Percentiles rank a stretch among this genome's conserved stretches.
Evolutionary conservation across 106 monocot species (phyloP).

Genomic region (Platanthera guangdongensis): DNA sequence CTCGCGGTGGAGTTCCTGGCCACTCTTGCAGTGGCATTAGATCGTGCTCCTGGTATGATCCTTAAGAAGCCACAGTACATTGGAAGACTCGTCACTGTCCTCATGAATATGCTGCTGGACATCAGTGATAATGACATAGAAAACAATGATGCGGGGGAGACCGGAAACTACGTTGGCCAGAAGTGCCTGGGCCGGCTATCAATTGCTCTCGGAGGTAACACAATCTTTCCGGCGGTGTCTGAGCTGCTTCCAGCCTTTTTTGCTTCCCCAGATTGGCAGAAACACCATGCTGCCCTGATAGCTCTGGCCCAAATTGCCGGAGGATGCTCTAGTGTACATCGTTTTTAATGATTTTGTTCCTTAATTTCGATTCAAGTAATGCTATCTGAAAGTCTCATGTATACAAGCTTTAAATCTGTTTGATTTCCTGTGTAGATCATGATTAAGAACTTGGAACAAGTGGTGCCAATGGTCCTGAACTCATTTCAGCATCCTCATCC

Average conservation of each 20-base stretch:
- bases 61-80: slow-evolving; percentile 67
- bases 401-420: not conserved
- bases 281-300: slow-evolving; percentile 82
- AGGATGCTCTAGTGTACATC: slow-evolving; percentile 78
- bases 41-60: slow-evolving; percentile 86
- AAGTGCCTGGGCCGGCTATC: slow-evolving; percentile 80
- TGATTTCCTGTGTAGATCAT: slow-evolving; percentile 45
- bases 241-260: slow-evolving; percentile 58
- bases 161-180: slow-evolving; percentile 69
- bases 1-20: slow-evolving; percentile 87
- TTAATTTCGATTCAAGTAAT: not conserved
- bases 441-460: slow-evolving; percentile 88
- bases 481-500: slow-evolving; percentile 85
- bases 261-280: slow-evolving; percentile 80
- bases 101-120: slow-evolving; percentile 83
- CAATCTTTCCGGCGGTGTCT: slow-evolving; percentile 73
- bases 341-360: not conserved
- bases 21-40: slow-evolving; percentile 78
- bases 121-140: slow-evolving; percentile 70
- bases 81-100: slow-evolving; percentile 63
- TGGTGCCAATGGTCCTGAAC: slow-evolving; percentile 75
- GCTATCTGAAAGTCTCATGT: not conserved
- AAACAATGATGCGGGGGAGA: slow-evolving; percentile 92
- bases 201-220: slow-evolving; percentile 81
- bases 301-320: slow-evolving; percentile 95